These are phyloP conservation scores for Hanseniaspora uvarum DNA, from an alignment of 1,139 yeast genomes.

Conservation along the genomic window DNA sequence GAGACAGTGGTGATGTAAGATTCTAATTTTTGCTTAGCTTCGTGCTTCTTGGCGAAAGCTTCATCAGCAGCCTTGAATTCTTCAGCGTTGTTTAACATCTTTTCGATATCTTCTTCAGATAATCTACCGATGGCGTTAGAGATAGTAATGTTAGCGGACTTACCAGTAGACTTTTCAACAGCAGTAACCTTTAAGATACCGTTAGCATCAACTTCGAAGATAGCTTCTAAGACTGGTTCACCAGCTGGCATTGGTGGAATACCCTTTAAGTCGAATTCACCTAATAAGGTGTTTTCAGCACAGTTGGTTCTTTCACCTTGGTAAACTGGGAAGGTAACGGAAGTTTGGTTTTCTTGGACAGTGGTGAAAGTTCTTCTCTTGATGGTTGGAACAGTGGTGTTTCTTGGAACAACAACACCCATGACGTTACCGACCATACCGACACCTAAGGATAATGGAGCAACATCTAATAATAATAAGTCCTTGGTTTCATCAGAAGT, in stretches of 20 bases:
- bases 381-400: conserved; percentile 98
- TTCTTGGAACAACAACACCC: conserved; percentile 99
- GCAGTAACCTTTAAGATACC: conserved; percentile 99
- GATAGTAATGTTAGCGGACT: conserved; percentile 98
- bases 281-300: conserved; percentile 96
- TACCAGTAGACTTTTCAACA: conserved; percentile 97
- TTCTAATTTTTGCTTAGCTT: conserved; percentile 98
- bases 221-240: conserved; percentile 98
- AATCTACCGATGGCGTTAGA: conserved; percentile 99
- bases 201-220: conserved; percentile 98
- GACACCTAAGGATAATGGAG: conserved; percentile 98
- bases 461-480: conserved; percentile 92
- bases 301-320: conserved; percentile 99
- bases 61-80: conserved; percentile 98
- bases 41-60: conserved; percentile 99
- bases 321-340: conserved; percentile 99
- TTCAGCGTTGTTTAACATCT: conserved; percentile 98
- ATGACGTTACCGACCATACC: conserved; percentile 99
- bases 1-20: conserved; percentile 97
- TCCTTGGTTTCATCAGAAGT: conserved; percentile 96
- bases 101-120: conserved; percentile 93
- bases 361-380: conserved; percentile 99
- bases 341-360: conserved; percentile 98
- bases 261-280: conserved; percentile 98
- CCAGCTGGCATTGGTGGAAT: conserved; percentile 99